A percentile compares a stretch with the other conserved stretches of the same genome.
Conservation (phyloP, 2,329 filamentous ascomycete species). For the Chaetomiaceae sp. region DNA sequence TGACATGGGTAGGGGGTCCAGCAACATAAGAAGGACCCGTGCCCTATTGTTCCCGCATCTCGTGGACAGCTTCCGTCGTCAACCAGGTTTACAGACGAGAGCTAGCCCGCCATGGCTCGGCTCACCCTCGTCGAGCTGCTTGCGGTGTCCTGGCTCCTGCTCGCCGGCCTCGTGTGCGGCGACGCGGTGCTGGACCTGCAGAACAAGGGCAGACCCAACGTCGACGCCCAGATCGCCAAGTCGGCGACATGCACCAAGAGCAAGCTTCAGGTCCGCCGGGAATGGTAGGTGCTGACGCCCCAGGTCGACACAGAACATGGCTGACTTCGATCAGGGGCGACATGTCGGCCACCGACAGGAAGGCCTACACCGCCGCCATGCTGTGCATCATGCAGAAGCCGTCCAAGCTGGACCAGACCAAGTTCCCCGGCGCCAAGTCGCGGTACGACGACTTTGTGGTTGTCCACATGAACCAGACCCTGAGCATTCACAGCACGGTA, state of each 20-base stretch:
- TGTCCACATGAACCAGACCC: conserved; percentile 33
- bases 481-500: conserved; percentile 28
- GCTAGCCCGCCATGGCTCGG: conserved; percentile 21
- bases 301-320: neutral
- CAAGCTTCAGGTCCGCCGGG: conserved; percentile 27
- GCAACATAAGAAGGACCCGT: neutral
- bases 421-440: conserved; percentile 29
- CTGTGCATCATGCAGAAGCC: conserved; percentile 30
- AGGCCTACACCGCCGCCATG: conserved; percentile 30
- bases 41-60: neutral
- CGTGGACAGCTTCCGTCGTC: neutral
- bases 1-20: neutral
- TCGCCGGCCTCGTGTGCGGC: conserved; percentile 17
- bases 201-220: conserved; percentile 23
- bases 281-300: conserved; percentile 22
- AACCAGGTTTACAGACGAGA: neutral
- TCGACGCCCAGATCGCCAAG: conserved; percentile 27
- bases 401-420: conserved; percentile 26
- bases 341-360: conserved; percentile 25
- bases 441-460: conserved; percentile 35
- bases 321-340: conserved; percentile 24
- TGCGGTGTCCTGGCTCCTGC: conserved; percentile 17
- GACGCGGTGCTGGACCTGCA: conserved; percentile 28
- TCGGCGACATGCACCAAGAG: conserved; percentile 30
- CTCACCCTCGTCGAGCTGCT: conserved; percentile 21